Evolutionary conservation across 1,284 basidiomycete species (phyloP).

Genomic region (Gymnopus androsaceus): DNA sequence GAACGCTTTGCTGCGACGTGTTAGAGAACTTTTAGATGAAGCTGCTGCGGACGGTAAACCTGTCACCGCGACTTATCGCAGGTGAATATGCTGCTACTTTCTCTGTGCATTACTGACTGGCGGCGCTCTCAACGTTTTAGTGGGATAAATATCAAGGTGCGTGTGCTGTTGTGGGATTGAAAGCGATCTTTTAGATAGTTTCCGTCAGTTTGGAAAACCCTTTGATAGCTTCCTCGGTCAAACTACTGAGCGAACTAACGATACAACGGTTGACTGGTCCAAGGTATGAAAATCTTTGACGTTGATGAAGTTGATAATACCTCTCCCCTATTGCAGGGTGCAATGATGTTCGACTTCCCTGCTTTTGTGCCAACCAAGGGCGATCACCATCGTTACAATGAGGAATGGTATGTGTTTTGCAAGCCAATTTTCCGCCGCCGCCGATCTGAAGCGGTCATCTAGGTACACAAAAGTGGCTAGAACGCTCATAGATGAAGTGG

Average conservation of each 20-base stretch:
- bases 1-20: conserved; percentile 31
- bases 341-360: conserved; percentile 41
- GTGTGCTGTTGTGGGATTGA: background rate
- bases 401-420: conserved; percentile 28
- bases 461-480: conserved; percentile 31
- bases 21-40: conserved; percentile 35
- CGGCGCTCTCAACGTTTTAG: conserved; percentile 17
- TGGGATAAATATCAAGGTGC: conserved; percentile 38
- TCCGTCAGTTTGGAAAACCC: conserved; percentile 35
- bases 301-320: background rate
- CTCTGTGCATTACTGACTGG: background rate
- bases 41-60: conserved; percentile 31
- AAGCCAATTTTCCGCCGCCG: background rate
- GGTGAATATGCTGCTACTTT: conserved; percentile 21
- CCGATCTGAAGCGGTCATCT: background rate
- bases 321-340: conserved; percentile 25
- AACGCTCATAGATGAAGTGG: conserved; percentile 34
- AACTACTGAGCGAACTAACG: conserved; percentile 31
- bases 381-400: conserved; percentile 35
- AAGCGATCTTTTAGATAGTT: background rate
- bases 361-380: conserved; percentile 34
- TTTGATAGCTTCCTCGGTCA: conserved; percentile 39
- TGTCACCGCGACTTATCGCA: conserved; percentile 37
- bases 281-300: conserved; percentile 24
- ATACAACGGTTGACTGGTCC: conserved; percentile 35